Evolutionary conservation across 1,284 basidiomycete genomes (phyloP).

Genomic region (Cryptococcus sp.): DNA sequence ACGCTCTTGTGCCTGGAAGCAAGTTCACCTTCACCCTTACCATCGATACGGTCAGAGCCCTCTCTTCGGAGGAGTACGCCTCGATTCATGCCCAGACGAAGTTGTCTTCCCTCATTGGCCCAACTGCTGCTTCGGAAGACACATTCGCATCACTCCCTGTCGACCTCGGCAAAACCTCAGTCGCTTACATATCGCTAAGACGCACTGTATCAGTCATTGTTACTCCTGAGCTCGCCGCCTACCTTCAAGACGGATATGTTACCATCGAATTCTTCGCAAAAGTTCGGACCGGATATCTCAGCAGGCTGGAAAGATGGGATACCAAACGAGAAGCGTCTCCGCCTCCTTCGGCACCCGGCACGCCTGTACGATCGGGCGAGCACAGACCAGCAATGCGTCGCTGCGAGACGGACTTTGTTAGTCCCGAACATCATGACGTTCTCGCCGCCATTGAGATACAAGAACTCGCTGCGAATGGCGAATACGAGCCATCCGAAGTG

Average conservation of each 20-base stretch:
- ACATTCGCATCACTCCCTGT: slow-evolving; percentile 73
- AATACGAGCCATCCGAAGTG: slow-evolving; percentile 82
- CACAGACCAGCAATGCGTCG: slow-evolving; percentile 71
- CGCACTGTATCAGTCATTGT: slow-evolving; percentile 76
- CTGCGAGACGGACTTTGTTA: slow-evolving; percentile 89
- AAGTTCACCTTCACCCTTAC: slow-evolving; percentile 79
- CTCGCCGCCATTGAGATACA: slow-evolving; percentile 81
- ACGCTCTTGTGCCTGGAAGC: slow-evolving; percentile 67
- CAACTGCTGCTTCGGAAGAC: slow-evolving; percentile 70
- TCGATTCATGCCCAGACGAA: slow-evolving; percentile 81
- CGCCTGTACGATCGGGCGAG: slow-evolving; percentile 15
- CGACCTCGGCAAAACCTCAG: slow-evolving; percentile 69
- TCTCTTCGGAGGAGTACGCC: slow-evolving; percentile 80
- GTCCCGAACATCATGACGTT: slow-evolving; percentile 84
- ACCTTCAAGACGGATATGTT: slow-evolving; percentile 73
- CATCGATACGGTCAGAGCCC: slow-evolving; percentile 80
- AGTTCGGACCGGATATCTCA: slow-evolving; percentile 75
- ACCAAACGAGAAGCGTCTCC: slow-evolving; percentile 59
- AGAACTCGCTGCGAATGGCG: slow-evolving; percentile 81
- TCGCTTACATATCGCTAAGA: slow-evolving; percentile 76
- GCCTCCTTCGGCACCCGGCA: slow-evolving; percentile 8
- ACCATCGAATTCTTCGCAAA: slow-evolving; percentile 86
- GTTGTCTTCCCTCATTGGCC: slow-evolving; percentile 75
- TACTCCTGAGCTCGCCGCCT: slow-evolving; percentile 69
- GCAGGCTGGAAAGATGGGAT: slow-evolving; percentile 87